Evolutionary conservation across 2,329 filamentous ascomycete species (phyloP).

Genomic region (Trichoderma polysporum): DNA sequence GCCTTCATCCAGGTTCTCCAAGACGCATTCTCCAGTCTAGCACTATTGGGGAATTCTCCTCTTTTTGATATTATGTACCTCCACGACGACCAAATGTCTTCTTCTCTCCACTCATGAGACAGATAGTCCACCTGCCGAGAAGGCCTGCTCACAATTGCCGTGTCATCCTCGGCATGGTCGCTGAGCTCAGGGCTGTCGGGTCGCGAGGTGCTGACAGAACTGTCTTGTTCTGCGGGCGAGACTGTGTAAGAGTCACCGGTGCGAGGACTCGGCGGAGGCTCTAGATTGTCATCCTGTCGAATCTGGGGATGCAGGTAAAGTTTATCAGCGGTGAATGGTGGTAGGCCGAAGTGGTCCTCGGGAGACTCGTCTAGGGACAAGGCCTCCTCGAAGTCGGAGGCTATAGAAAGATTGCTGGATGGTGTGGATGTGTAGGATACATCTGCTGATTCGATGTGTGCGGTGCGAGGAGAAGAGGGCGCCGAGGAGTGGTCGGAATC

Average conservation of each 20-base stretch:
- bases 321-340: constrained; percentile 47
- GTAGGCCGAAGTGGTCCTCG: constrained; percentile 49
- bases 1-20: constrained; percentile 97
- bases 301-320: constrained; percentile 41
- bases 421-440: constrained; percentile 63
- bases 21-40: constrained; percentile 87
- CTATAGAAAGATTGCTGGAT: constrained; percentile 61
- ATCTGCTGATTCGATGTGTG: constrained; percentile 53
- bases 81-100: constrained; percentile 98
- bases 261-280: constrained; percentile 51
- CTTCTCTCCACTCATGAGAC: constrained; percentile 88
- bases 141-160: constrained; percentile 69
- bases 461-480: constrained; percentile 55
- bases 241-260: constrained; percentile 51
- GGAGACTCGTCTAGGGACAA: constrained; percentile 45
- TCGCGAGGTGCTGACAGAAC: constrained; percentile 50
- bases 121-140: constrained; percentile 94
- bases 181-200: constrained; percentile 57
- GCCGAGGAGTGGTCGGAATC: constrained; percentile 53
- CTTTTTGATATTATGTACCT: constrained; percentile 82
- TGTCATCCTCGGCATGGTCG: constrained; percentile 75
- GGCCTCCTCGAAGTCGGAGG: constrained; percentile 54
- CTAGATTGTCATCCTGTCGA: constrained; percentile 42
- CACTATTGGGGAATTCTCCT: constrained; percentile 75
- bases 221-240: constrained; percentile 56